Conservation (phyloP, 306 rosid genomes). For the Citrullus mucosospermus region DNA sequence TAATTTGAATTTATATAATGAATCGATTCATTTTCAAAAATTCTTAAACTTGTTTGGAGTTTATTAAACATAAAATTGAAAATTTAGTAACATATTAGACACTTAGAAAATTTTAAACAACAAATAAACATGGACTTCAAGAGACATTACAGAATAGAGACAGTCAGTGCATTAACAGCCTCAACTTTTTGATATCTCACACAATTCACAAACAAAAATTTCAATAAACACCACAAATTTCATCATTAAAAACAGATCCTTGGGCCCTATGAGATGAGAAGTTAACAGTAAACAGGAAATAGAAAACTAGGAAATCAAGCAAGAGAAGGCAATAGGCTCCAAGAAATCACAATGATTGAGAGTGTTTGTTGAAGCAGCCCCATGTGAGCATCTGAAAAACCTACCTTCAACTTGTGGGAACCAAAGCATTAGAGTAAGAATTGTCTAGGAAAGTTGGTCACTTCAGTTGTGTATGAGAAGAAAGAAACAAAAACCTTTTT, state of each 20-base stretch:
- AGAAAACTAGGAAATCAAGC: neutral
- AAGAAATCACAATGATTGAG: conserved; percentile 2
- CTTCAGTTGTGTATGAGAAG: neutral
- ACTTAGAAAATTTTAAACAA: no score
- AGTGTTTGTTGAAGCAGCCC: neutral
- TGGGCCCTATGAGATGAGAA: neutral
- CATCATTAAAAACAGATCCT: neutral
- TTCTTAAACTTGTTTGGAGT: no score
- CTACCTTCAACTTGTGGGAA: neutral
- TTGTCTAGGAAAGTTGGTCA: conserved; percentile 1
- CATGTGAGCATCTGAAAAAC: conserved; percentile 8
- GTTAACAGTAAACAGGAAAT: neutral
- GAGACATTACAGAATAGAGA: neutral
- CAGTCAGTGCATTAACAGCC: neutral
- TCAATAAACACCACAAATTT: neutral
- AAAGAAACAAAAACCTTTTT: neutral
- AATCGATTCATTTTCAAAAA: no score
- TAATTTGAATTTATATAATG: no score
- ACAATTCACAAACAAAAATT: neutral
- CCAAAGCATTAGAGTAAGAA: neutral
- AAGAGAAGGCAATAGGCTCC: neutral
- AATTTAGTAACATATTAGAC: no score
- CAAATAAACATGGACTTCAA: no score
- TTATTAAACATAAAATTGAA: no score
- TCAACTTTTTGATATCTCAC: neutral